A percentile compares a stretch with the other conserved stretches of the same genome.
These are phyloP conservation scores for Vaucheria bursata DNA, from an alignment of 352 stramenopile genomes.

Conservation along the genomic window DNA sequence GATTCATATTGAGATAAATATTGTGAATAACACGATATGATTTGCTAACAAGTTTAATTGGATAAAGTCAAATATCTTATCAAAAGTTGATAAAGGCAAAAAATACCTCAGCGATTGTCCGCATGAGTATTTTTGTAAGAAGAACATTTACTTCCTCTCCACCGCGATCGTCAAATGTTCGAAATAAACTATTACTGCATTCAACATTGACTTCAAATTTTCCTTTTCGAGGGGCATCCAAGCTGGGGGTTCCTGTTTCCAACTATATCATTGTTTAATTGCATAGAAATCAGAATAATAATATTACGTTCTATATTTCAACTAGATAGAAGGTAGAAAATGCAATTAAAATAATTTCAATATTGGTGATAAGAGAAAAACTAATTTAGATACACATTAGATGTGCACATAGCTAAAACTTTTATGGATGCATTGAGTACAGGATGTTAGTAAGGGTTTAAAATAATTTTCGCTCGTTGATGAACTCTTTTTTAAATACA, in stretches of 20 bases:
- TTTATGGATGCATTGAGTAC: no score
- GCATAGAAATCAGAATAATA: no score
- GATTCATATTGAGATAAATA: neutral
- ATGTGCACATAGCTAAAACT: no score
- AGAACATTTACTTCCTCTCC: conserved; percentile 33
- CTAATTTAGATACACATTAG: no score
- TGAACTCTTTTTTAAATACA: no score
- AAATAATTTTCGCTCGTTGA: no score
- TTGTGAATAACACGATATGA: neutral
- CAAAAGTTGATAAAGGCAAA: neutral
- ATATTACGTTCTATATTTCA: no score
- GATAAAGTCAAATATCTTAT: neutral
- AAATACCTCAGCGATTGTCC: conserved; percentile 24
- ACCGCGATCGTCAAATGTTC: conserved; percentile 37
- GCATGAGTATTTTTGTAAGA: conserved; percentile 24
- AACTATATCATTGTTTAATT: no score
- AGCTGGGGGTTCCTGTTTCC: conserved; percentile 28
- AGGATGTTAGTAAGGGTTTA: no score
- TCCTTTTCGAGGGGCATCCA: conserved; percentile 11
- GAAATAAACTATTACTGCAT: conserved; percentile 46
- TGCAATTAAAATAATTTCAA: no score
- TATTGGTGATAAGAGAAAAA: no score
- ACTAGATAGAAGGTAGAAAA: no score
- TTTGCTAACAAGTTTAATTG: neutral
- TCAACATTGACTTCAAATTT: conserved; percentile 42